Conservation (phyloP, 2,329 filamentous ascomycete genomes). For the Aspergillus sp. region DNA sequence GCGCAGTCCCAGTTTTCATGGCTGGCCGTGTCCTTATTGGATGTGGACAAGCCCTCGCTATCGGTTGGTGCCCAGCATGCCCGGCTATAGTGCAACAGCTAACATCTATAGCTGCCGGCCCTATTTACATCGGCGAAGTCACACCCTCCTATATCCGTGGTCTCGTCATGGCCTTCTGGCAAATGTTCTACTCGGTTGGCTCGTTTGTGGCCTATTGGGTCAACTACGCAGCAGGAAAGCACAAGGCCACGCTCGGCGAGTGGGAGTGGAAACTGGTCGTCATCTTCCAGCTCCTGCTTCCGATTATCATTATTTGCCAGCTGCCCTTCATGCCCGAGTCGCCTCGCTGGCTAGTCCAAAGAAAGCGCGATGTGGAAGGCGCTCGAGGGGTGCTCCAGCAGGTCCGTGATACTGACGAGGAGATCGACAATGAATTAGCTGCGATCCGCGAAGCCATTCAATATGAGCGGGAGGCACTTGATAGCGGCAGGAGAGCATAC, state of each 20-base stretch:
- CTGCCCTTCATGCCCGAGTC: constrained; percentile 60
- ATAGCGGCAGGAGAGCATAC: constrained; percentile 51
- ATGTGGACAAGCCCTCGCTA: constrained; percentile 67
- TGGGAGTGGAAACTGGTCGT: constrained; percentile 75
- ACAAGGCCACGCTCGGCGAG: constrained; percentile 58
- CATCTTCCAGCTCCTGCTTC: constrained; percentile 64
- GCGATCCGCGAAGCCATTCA: constrained; percentile 67
- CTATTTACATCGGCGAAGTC: constrained; percentile 70
- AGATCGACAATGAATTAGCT: constrained; percentile 66
- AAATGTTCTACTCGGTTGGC: constrained; percentile 66
- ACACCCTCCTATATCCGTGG: constrained; percentile 64
- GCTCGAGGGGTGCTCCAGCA: constrained; percentile 58
- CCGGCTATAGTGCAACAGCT: background rate
- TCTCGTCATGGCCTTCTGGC: constrained; percentile 69
- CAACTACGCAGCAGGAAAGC: constrained; percentile 61
- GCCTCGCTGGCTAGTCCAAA: constrained; percentile 68
- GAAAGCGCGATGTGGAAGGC: constrained; percentile 57
- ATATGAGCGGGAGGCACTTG: constrained; percentile 69
- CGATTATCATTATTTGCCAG: constrained; percentile 47
- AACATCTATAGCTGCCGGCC: constrained; percentile 55
- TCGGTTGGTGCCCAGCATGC: constrained; percentile 44
- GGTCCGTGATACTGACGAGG: constrained; percentile 64
- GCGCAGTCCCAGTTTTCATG: constrained; percentile 65
- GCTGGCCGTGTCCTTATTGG: constrained; percentile 68
- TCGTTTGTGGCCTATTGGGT: constrained; percentile 67